Base-by-base conservation (phyloP, 345 rosid species). In the Microthlaspi erraticum region DNA sequence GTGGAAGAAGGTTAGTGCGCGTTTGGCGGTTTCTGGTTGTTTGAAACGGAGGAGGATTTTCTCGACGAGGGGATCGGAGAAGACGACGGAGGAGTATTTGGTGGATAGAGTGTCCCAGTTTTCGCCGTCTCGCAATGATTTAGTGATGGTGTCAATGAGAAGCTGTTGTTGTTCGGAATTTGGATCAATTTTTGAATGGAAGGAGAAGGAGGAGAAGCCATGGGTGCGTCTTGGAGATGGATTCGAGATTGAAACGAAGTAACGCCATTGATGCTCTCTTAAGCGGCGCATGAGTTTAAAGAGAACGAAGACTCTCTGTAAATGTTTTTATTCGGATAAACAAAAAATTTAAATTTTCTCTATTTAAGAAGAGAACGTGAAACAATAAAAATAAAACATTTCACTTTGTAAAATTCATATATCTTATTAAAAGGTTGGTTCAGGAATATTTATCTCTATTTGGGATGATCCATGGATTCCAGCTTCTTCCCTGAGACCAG, bases 1-100 rank as follows among this genome's bases (percentile, higher is more conserved):
- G 63, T 88, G 85, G 79, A 92, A 90, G 78, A 92, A 92, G 60
- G 81, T 80, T 13, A 92, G 59, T 32, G 92, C 98, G 12, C 64
- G 69, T 79, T 85, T 86, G 5, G 97, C 91, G 48, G 86, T 79
- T 33, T 53, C 64, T 0, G 93, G 97, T 8, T 83, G 81, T 69
- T 84, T 85, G 74, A 92, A 75, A 64, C 83, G 78, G 55, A 92
- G 83, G 53, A 92, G 79, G 8, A 92, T 83, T 10, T 72, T 52
- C 26, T 78, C 59, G 29, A 85, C 73, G 34, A 88, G 41, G 8
- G 76, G 81, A 18, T 77, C 64, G 50, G 81, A 81, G 36, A 89
- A 17, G 29, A 75, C 75, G 2, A 82, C 31, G 31, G 75, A 64
- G 42, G 61, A 51, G 55, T 83, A 89, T 13, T 80, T 76, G 37